Conservation (phyloP, 129 eudicot species). For the Pseudognaphalium luteoalbum region DNA sequence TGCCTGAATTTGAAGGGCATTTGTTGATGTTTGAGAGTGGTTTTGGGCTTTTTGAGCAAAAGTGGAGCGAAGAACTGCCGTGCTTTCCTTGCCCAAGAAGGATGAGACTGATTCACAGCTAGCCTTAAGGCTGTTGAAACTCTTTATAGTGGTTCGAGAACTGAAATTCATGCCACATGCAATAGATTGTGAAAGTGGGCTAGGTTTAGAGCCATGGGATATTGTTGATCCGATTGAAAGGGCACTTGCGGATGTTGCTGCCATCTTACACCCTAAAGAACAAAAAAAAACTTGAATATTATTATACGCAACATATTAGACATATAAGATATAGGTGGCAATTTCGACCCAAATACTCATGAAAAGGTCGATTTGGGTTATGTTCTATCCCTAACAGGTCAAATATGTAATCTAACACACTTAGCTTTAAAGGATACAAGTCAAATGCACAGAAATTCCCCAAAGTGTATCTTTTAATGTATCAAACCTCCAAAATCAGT, state of each 20-base stretch:
- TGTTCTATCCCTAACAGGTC: not conserved
- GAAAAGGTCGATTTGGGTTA: not conserved
- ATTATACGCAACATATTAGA: not conserved
- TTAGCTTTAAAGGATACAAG: not conserved
- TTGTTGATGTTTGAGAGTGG: conserved; percentile 27
- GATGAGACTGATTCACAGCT: conserved; percentile 43
- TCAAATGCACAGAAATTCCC: not conserved
- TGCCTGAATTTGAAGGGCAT: conserved; percentile 50
- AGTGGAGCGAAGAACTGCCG: conserved; percentile 32
- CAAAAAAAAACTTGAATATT: no score
- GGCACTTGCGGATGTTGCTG: conserved; percentile 57
- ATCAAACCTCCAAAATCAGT: no score
- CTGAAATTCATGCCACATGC: conserved; percentile 31
- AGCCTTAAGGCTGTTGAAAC: conserved; percentile 56
- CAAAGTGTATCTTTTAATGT: not conserved
- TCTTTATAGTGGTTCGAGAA: conserved; percentile 35
- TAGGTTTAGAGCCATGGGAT: conserved; percentile 41
- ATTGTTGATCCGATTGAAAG: conserved; percentile 50
- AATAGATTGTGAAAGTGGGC: conserved; percentile 44
- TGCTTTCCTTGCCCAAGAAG: conserved; percentile 47
- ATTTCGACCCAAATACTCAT: not conserved
- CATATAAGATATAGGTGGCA: not conserved
- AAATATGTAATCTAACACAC: not conserved
- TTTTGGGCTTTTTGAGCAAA: conserved; percentile 33
- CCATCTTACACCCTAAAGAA: conserved; percentile 41